These are phyloP conservation scores for Mychonastes homosphaera DNA, from an alignment of 139 green algal species.

Conservation along the genomic window DNA sequence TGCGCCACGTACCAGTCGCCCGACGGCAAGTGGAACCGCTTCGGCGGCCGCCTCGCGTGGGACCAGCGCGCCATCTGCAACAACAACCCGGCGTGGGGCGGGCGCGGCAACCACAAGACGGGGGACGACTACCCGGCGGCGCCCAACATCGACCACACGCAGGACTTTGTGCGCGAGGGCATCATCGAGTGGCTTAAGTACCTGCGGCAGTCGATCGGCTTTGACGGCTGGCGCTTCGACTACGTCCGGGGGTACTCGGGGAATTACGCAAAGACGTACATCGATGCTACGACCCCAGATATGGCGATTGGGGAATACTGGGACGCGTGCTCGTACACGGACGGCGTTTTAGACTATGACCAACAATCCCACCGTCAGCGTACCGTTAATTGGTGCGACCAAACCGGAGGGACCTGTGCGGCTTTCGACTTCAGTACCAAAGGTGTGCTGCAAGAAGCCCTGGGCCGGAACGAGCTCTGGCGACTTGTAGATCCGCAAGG, in stretches of 20 bases:
- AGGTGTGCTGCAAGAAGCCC: constrained; percentile 88
- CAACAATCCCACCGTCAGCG: constrained; percentile 81
- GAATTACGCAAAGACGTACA: constrained; percentile 44
- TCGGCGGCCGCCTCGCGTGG: constrained; percentile 85
- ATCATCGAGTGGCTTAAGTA: constrained; percentile 77
- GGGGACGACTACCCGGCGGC: constrained; percentile 82
- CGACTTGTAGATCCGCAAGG: constrained; percentile 79
- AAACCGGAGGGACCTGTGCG: constrained; percentile 69
- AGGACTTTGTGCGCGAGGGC: constrained; percentile 66
- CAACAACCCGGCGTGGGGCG: constrained; percentile 80
- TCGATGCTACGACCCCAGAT: constrained; percentile 63
- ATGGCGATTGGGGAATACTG: constrained; percentile 93
- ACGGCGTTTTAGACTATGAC: constrained; percentile 95
- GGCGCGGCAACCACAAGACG: constrained; percentile 60
- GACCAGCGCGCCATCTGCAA: constrained; percentile 66
- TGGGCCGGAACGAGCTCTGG: constrained; percentile 86
- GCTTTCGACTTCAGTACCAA: constrained; percentile 99
- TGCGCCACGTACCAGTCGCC: constrained; percentile 48
- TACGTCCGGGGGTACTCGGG: constrained; percentile 77
- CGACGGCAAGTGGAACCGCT: constrained; percentile 77
- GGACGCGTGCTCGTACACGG: constrained; percentile 88
- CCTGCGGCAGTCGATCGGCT: constrained; percentile 78
- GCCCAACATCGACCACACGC: constrained; percentile 91
- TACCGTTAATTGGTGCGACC: constrained; percentile 87
- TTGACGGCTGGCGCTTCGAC: constrained; percentile 92